These are phyloP conservation scores for Lodderomyces metapsilosis DNA, from an alignment of 1,139 yeast genomes.

Conservation along the genomic window DNA sequence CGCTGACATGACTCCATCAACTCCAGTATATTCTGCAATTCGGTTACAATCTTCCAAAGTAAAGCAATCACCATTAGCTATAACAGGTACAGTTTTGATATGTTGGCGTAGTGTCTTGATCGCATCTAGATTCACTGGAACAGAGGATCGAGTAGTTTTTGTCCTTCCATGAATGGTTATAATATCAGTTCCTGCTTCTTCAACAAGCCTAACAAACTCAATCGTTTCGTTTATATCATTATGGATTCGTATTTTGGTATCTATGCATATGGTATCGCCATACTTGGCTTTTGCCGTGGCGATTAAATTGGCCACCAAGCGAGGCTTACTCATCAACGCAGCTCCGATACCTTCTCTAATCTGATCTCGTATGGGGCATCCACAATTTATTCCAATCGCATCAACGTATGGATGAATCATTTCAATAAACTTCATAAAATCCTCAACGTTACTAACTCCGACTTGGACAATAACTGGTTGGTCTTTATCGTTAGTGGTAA, in stretches of 20 bases:
- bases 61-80: conserved; percentile 95
- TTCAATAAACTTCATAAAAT: conserved; percentile 76
- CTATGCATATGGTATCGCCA: conserved; percentile 70
- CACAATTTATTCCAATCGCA: conserved; percentile 94
- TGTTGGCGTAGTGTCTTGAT: conserved; percentile 62
- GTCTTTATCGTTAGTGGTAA: conserved; percentile 72
- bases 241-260: conserved; percentile 90
- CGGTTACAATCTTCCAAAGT: conserved; percentile 56
- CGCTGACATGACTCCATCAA: conserved; percentile 95
- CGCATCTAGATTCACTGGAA: conserved; percentile 81
- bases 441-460: conserved; percentile 87
- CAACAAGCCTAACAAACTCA: conserved; percentile 68
- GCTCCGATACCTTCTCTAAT: conserved; percentile 97
- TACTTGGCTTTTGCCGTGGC: conserved; percentile 72
- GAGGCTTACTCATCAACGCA: conserved; percentile 84
- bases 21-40: conserved; percentile 67
- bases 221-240: conserved; percentile 70
- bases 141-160: conserved; percentile 76
- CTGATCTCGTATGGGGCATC: conserved; percentile 95
- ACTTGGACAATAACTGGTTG: conserved; percentile 82
- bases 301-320: conserved; percentile 81
- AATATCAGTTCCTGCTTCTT: conserved; percentile 87
- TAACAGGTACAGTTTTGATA: conserved; percentile 67
- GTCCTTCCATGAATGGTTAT: conserved; percentile 94
- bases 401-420: conserved; percentile 91